Evolutionary conservation across 805 yeast genomes (phyloP), one percentile per base, ranked within the genome.

Genomic region (Teunomyces lycoperdinae): DNA sequence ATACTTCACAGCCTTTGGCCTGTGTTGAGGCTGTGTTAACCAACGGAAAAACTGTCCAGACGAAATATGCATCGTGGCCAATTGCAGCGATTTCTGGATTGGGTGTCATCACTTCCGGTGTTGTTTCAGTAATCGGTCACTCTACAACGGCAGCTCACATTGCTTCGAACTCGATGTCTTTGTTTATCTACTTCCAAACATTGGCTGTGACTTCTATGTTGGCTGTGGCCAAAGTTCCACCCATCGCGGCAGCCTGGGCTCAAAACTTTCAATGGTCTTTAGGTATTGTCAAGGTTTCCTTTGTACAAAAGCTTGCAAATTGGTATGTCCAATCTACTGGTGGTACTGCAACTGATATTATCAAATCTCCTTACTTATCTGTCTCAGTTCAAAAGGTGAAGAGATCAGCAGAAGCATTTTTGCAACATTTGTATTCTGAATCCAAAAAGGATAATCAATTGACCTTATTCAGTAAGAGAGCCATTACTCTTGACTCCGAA

Each of bases 241-340:
- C 99, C 2, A 91, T 94, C 56, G 98, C 97, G 4, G 89, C 96
- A 2, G 91, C 98, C 2, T 92, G 99, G 99, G 84, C 95, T 29
- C 96, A 92, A 68, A 94, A 92, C 71, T 94, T 94, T 74, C 84
- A 82, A 67, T 92, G 98, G 98, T 84, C 97, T 1, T 80, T 92
- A 80, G 99, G 99, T 42, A 84, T 92, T 54, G 87, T 94, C 58
- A 78, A 79, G 46, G 81, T 83, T 6, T 66, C 69, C 10, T 88
- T 90, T 60, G 85, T 92, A 81, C 97, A 91, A 66, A 66, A 74
- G 38, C 87, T 89, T 52, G 85, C 94, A 54, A 80, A 85, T 64
- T 92, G 99, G 99, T 92, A 92, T 66, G 84, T 92, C 45, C 97
- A 92, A 70, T 74, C 96, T 6, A 94, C 99, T 1, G 97, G 97